Evolutionary conservation across 129 eudicot species (phyloP).

Genomic region (Chrysanthemum seticuspe): DNA sequence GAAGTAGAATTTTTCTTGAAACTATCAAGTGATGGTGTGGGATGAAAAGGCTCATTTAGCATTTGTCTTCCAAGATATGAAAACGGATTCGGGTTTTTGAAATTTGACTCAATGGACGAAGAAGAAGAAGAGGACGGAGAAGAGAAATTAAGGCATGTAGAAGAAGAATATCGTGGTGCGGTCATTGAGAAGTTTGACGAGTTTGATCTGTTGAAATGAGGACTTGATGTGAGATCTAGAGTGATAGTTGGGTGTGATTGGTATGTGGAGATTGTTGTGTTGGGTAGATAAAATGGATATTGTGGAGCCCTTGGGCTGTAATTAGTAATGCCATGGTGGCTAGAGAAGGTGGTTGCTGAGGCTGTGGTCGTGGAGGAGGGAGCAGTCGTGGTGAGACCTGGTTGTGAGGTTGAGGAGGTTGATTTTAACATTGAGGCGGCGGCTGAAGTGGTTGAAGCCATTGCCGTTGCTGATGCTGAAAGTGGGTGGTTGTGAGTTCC

Average conservation of each 20-base stretch:
- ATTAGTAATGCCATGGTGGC: conserved; percentile 32
- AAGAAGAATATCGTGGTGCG: conserved; percentile 37
- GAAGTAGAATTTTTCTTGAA: conserved; percentile 16
- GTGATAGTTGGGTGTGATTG: conserved; percentile 81
- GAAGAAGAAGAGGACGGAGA: conserved; percentile 39
- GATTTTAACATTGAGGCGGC: conserved; percentile 73
- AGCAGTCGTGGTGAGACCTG: conserved; percentile 24
- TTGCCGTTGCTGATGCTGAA: conserved; percentile 68
- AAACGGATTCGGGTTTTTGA: conserved; percentile 29
- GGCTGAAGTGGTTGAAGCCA: conserved; percentile 85
- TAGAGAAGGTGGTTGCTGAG: conserved; percentile 33
- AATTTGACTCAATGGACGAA: conserved; percentile 39
- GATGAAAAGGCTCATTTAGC: no score
- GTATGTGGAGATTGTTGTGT: conserved; percentile 49
- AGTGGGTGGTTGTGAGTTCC: conserved; percentile 86
- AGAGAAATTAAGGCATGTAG: conserved; percentile 51
- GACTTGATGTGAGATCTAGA: conserved; percentile 59
- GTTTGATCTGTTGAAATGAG: conserved; percentile 31
- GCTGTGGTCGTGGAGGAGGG: conserved; percentile 26
- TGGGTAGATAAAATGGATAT: conserved; percentile 50
- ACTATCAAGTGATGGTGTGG: conserved; percentile 17
- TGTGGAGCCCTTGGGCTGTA: conserved; percentile 27
- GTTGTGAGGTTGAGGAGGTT: conserved; percentile 52
- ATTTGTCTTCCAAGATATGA: conserved; percentile 26
- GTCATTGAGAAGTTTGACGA: conserved; percentile 28